Conservation (phyloP, 495 filamentous ascomycete genomes). For the Mycothermus thermophilus region DNA sequence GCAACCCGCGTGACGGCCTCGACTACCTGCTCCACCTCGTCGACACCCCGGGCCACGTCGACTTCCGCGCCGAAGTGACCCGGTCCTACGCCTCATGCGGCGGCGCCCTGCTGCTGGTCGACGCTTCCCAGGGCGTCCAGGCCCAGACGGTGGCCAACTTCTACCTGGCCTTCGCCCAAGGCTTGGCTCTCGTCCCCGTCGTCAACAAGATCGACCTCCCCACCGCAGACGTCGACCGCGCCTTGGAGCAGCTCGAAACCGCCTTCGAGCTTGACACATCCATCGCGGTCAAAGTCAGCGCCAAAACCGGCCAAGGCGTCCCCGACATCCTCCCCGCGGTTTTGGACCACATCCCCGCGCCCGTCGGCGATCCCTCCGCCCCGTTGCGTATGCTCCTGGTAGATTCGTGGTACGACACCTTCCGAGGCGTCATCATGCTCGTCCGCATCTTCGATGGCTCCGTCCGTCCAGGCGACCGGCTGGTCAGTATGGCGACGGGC, state of each 20-base stretch:
- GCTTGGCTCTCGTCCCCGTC: constrained; percentile 72
- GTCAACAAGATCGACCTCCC: constrained; percentile 93
- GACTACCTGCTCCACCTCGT: constrained; percentile 93
- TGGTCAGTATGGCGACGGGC: constrained; percentile 74
- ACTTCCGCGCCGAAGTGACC: constrained; percentile 91
- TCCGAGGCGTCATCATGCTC: constrained; percentile 83
- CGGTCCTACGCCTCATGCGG: constrained; percentile 91
- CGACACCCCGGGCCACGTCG: constrained; percentile 94
- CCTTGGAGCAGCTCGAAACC: constrained; percentile 68
- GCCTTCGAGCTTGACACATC: constrained; percentile 80
- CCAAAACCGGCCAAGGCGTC: constrained; percentile 86
- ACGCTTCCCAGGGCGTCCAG: constrained; percentile 85
- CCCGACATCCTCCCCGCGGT: constrained; percentile 67
- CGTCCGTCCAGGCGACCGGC: constrained; percentile 65
- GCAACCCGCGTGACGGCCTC: constrained; percentile 47
- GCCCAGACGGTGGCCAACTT: constrained; percentile 97
- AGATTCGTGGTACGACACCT: constrained; percentile 95
- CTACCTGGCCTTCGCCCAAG: constrained; percentile 89
- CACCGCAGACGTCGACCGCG: constrained; percentile 70
- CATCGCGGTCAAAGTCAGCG: constrained; percentile 73
- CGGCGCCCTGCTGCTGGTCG: constrained; percentile 81
- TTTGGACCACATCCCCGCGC: constrained; percentile 70
- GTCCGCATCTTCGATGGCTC: constrained; percentile 86
- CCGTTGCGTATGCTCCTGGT: constrained; percentile 78
- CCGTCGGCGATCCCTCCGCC: constrained; percentile 52